phyloP scores from a whole-genome alignment of 495 filamentous ascomycete species.

The Penicillium argentinense region DNA sequence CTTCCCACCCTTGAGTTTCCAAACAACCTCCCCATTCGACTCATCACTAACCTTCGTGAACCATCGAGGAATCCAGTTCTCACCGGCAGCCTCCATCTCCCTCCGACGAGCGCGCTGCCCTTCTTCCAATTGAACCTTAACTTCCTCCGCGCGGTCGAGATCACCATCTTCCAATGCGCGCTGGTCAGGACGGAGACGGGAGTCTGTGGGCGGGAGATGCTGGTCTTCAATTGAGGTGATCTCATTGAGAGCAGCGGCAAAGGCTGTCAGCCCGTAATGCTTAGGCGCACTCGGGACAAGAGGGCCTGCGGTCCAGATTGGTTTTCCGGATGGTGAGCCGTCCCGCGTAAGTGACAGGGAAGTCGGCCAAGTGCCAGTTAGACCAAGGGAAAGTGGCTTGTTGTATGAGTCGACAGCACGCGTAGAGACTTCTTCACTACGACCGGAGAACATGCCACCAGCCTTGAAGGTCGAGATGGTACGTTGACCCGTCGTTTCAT shows the following conservation, averaged over 20 bases:
- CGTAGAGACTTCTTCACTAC: constrained; percentile 84
- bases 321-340: constrained; percentile 51
- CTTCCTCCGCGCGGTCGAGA: constrained; percentile 77
- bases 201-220: constrained; percentile 76
- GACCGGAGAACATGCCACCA: constrained; percentile 94
- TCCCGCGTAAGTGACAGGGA: constrained; percentile 62
- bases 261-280: constrained; percentile 83
- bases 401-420: constrained; percentile 67
- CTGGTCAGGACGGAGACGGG: constrained; percentile 86
- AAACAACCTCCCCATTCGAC: constrained; percentile 66
- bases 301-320: constrained; percentile 74
- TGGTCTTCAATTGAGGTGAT: constrained; percentile 75
- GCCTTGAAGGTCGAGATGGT: constrained; percentile 82
- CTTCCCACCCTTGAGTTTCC: constrained; percentile 76
- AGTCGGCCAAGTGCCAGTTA: constrained; percentile 83
- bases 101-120: constrained; percentile 73
- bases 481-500: constrained; percentile 78
- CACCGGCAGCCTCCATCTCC: constrained; percentile 70
- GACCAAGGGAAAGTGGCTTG: constrained; percentile 55
- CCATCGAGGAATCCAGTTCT: constrained; percentile 74
- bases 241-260: constrained; percentile 86
- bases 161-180: constrained; percentile 79
- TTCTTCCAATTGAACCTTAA: constrained; percentile 84
- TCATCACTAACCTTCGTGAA: constrained; percentile 64
- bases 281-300: constrained; percentile 73